Base-by-base conservation (phyloP, 306 rosid genomes). In the Medicago lupulina region DNA sequence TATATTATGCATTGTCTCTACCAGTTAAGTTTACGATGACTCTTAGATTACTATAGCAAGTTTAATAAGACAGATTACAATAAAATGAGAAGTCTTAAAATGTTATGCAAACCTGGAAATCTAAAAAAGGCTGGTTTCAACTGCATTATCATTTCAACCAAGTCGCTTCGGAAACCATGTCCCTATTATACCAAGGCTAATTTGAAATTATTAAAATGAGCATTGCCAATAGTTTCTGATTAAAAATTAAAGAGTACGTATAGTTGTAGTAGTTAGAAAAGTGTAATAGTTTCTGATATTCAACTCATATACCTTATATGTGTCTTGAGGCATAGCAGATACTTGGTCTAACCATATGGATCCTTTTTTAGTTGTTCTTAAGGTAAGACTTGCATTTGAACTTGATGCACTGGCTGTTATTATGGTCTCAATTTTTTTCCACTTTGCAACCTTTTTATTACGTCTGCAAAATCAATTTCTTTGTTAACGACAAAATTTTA, bases 61-160 rank as follows among this genome's bases (percentile, higher is more conserved):
- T 4, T 41, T 49, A 68, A 23, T 49, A 69, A 23, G 65, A 10
- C 31, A 28, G 8, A 28, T 31, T 5, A 41, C 46, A 41, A 41
- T 41, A 10, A 41, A 28, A 41, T 43, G 49, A 43, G 12, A 43
- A 43, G 49, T 43, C 14, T 44, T 44, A 2, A 46, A 46, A 44
- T 50, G 19, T 12, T 44, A 40, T 18, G 23, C 67, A 79, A 75
- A 92, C 97, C 46, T 2, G 46, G 46, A 5, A 41, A 41, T 41
- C 46, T 41, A 9, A 44, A 44, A 44, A 44, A 44, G 13, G 13
- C 13, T 12, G 50, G 89, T 88, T 38, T 97, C 98, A 75, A 88
- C 90, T 81, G 92, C 84, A 25, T 88, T 0, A 81, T 88, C 80
- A 89, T 96, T 79, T 89, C 8, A 17, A 44, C 13, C 13, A 44